Conservation (phyloP, 768 basidiomycete genomes). For the Cyclocybe aegerita region DNA sequence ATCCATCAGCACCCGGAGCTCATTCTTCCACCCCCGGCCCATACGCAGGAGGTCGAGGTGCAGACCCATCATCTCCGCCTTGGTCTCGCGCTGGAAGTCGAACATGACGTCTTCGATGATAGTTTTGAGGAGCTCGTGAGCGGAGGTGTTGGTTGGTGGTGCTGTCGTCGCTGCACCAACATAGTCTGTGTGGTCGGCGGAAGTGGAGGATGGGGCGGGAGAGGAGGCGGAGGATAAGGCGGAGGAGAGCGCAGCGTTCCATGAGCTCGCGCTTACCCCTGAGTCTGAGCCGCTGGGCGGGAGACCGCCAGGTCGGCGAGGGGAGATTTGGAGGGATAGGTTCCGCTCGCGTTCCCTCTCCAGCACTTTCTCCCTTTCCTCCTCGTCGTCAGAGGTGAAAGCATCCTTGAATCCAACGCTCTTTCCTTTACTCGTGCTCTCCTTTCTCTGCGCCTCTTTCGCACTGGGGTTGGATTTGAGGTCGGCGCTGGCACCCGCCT, state of each 20-base stretch:
- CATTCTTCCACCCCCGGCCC: slow-evolving; percentile 67
- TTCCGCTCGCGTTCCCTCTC: slow-evolving; percentile 34
- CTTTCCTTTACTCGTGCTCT: slow-evolving; percentile 32
- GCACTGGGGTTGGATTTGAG: no score
- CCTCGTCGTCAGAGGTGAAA: slow-evolving; percentile 22
- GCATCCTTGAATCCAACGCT: slow-evolving; percentile 47
- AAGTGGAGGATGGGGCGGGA: slow-evolving; percentile 39
- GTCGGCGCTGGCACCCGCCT: slow-evolving; percentile 18
- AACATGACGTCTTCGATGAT: slow-evolving; percentile 73
- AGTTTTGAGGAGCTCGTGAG: slow-evolving; percentile 61
- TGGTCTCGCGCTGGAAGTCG: slow-evolving; percentile 69
- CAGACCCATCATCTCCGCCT: slow-evolving; percentile 70
- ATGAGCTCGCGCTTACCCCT: no score
- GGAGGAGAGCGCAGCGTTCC: no score
- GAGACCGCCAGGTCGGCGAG: slow-evolving; percentile 35
- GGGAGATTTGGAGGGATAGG: slow-evolving; percentile 57
- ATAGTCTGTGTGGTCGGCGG: slow-evolving; percentile 4
- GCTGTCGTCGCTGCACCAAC: slow-evolving; percentile 23
- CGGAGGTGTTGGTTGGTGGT: slow-evolving; percentile 22
- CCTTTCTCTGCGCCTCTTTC: slow-evolving; percentile 14
- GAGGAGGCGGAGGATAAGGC: slow-evolving; percentile 28
- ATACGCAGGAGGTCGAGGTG: slow-evolving; percentile 74
- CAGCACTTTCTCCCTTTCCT: slow-evolving; percentile 28
- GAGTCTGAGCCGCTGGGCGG: slow-evolving; percentile 12
- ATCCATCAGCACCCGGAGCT: slow-evolving; percentile 60